Evolutionary conservation across 257 asterid species (phyloP), one percentile per base, ranked within the genome.

Genomic region (Sherardia arvensis): DNA sequence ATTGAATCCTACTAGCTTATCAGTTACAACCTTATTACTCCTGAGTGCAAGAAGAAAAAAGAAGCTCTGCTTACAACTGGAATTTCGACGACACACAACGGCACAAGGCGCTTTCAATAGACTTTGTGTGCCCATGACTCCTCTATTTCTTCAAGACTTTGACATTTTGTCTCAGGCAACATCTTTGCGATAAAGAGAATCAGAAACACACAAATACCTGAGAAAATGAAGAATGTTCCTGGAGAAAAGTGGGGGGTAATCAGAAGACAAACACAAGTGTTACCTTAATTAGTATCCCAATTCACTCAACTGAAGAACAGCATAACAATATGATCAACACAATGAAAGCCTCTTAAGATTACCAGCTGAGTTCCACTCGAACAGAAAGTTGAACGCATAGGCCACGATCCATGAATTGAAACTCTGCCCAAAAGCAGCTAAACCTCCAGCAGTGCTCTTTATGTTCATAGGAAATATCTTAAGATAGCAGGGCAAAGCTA

Each of bases 401-500:
- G 97, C 80, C 48, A 92, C 71, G 26, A 89, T 81, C 99, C 95
- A 92, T 20, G 96, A 77, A 62, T 95, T 85, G 21, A 85, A 59
- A 93, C 97, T 89, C 80, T 80, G 82, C 27, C 84, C 81, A 69
- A 92, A 81, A 26, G 90, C 81, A 74, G 84, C 99, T 15, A 89
- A 59, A 74, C 96, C 89, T 53, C 95, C 97, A 7, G 90, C 99
- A 36, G 74, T 57, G n/a, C 97, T 95, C 78, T 92, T 89, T 68
- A 92, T 86, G 58, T 85, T 92, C 61, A 89, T 81, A 0, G 99
- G 97, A 57, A 92, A 92, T 20, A 92, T 87, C 97, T 92, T 85
- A 43, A 71, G 76, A 47, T 20, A 30, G 20, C 25, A 65, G 15
- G 7, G 10, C 26, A 30, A n/a, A 60, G 20, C 23, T 59, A 59